Conservation (phyloP, 208 protist genomes). For the Trypanosoma rangeli region DNA sequence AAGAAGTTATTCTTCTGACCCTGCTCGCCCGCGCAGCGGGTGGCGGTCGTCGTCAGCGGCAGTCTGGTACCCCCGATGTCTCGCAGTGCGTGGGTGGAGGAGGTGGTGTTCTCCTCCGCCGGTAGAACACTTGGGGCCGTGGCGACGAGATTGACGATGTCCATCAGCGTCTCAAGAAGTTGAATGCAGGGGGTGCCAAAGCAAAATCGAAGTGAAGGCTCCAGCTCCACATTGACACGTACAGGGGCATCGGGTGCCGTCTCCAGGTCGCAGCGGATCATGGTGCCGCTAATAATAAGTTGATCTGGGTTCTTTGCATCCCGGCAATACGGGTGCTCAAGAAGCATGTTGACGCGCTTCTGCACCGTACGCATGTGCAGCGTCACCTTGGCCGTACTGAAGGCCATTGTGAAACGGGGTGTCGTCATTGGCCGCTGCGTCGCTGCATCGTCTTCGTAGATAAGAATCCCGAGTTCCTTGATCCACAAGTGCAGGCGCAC, state of each 20-base stretch:
- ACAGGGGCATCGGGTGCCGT: conserved; percentile 38
- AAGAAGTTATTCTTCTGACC: conserved; percentile 12
- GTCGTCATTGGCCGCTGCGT: conserved; percentile 31
- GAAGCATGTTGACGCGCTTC: conserved; percentile 49
- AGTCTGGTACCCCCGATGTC: neutral
- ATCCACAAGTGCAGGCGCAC: conserved; percentile 67
- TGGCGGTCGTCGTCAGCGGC: neutral
- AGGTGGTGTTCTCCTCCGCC: neutral
- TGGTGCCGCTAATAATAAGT: conserved; percentile 47
- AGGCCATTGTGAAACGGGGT: conserved; percentile 59
- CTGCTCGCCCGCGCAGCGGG: conserved; percentile 2
- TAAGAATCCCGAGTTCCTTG: conserved; percentile 55
- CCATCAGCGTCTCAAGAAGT: conserved; percentile 75
- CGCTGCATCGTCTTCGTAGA: conserved; percentile 62
- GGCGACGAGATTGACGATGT: conserved; percentile 69
- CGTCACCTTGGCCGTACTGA: conserved; percentile 51
- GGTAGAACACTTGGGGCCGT: conserved; percentile 30
- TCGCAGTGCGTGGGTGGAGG: neutral
- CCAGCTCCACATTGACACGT: conserved; percentile 38
- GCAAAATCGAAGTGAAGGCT: conserved; percentile 39
- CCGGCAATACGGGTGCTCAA: conserved; percentile 49
- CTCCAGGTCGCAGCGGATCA: conserved; percentile 41
- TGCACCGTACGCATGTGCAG: conserved; percentile 48
- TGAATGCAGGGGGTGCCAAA: conserved; percentile 79
- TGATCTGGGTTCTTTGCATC: conserved; percentile 40